A percentile compares a stretch with the other conserved stretches of the same genome.
phyloP scores from a whole-genome alignment of 2,329 filamentous ascomycete species.

The Ambrosiella beaveri region DNA sequence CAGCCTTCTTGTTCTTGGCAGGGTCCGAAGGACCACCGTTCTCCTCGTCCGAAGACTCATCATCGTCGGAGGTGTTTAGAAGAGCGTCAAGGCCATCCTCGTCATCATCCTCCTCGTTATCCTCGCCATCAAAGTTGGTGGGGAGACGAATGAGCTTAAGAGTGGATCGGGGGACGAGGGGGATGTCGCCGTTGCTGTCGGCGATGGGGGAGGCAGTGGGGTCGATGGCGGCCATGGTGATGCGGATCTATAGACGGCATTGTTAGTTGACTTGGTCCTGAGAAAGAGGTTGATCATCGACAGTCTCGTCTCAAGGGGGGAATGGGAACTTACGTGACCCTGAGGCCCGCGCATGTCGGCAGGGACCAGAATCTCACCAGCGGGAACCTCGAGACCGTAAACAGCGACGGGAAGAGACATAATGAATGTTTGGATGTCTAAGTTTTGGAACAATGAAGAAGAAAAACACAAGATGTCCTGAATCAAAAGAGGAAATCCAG shows the following conservation, averaged over 20 bases:
- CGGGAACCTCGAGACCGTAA: constrained; percentile 82
- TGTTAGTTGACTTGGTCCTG: background rate
- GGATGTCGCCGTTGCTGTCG: constrained; percentile 43
- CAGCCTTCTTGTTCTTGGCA: constrained; percentile 57
- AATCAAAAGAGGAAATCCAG: constrained; percentile 4
- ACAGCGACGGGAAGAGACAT: constrained; percentile 58
- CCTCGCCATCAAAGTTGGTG: constrained; percentile 36
- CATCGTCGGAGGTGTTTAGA: constrained; percentile 32
- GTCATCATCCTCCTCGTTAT: constrained; percentile 41
- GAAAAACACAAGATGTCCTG: background rate
- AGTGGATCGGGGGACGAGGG: constrained; percentile 57
- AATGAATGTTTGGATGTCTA: constrained; percentile 15
- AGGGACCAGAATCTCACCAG: constrained; percentile 66
- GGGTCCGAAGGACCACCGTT: constrained; percentile 89
- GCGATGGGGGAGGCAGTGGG: constrained; percentile 59
- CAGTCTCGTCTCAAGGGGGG: no score
- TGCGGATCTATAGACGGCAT: constrained; percentile 52
- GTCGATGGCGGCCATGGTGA: constrained; percentile 97
- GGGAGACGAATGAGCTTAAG: constrained; percentile 76
- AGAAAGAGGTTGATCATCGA: no score
- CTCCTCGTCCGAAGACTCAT: constrained; percentile 42
- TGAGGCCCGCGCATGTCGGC: constrained; percentile 56
- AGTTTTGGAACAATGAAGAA: background rate
- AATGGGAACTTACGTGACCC: constrained; percentile 53
- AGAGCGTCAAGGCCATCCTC: constrained; percentile 45